Percentiles rank a stretch among this genome's conserved stretches.
Conservation (phyloP, 192 early-diverging fungal species). For the Backusella liffmaniae region DNA sequence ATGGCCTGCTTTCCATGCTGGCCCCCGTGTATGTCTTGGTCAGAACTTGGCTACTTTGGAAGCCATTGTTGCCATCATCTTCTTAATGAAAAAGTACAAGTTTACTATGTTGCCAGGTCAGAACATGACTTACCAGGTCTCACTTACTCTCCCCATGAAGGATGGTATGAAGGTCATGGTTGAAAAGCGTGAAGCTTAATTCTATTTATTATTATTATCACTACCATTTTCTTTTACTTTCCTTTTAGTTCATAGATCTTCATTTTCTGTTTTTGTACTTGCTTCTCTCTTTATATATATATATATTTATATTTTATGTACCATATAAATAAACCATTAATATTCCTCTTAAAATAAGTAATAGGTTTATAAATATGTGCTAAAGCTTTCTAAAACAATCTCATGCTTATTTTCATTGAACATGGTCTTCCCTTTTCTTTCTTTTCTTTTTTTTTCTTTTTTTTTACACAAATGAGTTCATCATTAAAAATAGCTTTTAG, state of each 20-base stretch:
- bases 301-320: background rate
- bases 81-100: slow-evolving; percentile 36
- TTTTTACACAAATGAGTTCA: background rate
- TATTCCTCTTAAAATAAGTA: background rate
- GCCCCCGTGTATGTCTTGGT: slow-evolving; percentile 43
- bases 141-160: slow-evolving; percentile 33
- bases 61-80: slow-evolving; percentile 39
- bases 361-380: background rate
- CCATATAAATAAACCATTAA: background rate
- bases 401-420: background rate
- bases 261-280: background rate
- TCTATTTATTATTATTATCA: background rate
- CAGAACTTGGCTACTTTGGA: slow-evolving; percentile 49
- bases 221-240: background rate
- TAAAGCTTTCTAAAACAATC: background rate
- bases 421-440: too few relatives aligned
- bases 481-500: too few relatives aligned
- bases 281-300: background rate
- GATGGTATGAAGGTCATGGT: slow-evolving; percentile 32
- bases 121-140: slow-evolving; percentile 25
- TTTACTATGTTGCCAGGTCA: slow-evolving; percentile 39
- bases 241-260: background rate
- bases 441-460: too few relatives aligned
- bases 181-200: slow-evolving; percentile 23
- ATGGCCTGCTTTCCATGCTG: slow-evolving; percentile 61